phyloP scores from a whole-genome alignment of 2,329 filamentous ascomycete genomes.

The Cercospora zeae-maydis region DNA sequence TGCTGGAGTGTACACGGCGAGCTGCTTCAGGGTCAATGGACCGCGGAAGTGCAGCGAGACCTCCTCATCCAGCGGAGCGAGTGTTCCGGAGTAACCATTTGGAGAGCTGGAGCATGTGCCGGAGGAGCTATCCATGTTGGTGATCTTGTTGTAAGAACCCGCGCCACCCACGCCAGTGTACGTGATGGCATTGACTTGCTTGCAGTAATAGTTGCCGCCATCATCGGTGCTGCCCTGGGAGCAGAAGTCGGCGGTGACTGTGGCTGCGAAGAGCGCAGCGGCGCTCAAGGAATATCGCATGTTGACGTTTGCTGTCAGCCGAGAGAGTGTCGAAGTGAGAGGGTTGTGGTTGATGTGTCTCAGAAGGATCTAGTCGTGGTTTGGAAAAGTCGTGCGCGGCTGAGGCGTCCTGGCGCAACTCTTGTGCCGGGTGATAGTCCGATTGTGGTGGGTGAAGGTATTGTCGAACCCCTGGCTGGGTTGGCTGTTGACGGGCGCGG shows the following conservation, averaged over 20 bases:
- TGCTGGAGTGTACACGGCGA: slow-evolving; percentile 64
- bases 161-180: slow-evolving; percentile 53
- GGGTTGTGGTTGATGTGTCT: slow-evolving; percentile 2
- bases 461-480: background rate
- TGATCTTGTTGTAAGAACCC: slow-evolving; percentile 61
- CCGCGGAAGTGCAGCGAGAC: slow-evolving; percentile 71
- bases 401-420: slow-evolving; percentile 4
- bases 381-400: background rate
- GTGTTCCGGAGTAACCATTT: slow-evolving; percentile 55
- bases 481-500: background rate
- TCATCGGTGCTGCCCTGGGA: slow-evolving; percentile 32
- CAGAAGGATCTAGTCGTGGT: background rate
- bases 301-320: slow-evolving; percentile 12
- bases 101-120: slow-evolving; percentile 54
- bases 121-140: slow-evolving; percentile 55
- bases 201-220: slow-evolving; percentile 62
- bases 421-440: slow-evolving; percentile 1
- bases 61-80: slow-evolving; percentile 67
- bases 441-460: slow-evolving; percentile 7
- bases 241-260: slow-evolving; percentile 31
- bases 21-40: slow-evolving; percentile 62
- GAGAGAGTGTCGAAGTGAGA: background rate
- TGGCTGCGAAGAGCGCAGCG: slow-evolving; percentile 32
- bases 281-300: slow-evolving; percentile 36
- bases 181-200: slow-evolving; percentile 62